Evolutionary conservation across 2,329 filamentous ascomycete species (phyloP).

Genomic region (Dactylellina haptotyla): DNA sequence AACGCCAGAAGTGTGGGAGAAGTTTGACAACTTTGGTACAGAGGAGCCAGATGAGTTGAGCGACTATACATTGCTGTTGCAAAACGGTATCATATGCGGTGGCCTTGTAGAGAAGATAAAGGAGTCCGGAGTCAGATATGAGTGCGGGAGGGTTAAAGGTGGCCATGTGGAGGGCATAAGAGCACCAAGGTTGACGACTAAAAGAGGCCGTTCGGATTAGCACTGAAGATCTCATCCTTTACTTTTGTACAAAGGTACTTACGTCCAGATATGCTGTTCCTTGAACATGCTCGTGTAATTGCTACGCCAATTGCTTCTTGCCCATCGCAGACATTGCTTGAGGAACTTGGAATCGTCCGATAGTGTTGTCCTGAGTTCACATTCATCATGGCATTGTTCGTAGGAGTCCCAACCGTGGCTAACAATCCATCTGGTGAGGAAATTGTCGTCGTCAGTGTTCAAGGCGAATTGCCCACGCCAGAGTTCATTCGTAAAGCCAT

Average conservation of each 20-base stretch:
- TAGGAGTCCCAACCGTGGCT: constrained; percentile 92
- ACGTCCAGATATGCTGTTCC: constrained; percentile 87
- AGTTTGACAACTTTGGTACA: constrained; percentile 93
- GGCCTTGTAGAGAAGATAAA: constrained; percentile 75
- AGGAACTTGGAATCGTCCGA: constrained; percentile 89
- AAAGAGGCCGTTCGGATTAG: constrained; percentile 49
- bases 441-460: constrained; percentile 98
- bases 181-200: constrained; percentile 91
- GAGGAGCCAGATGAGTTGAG: constrained; percentile 78
- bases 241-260: constrained; percentile 62
- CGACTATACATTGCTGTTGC: constrained; percentile 69
- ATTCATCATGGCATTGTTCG: constrained; percentile 91
- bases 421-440: constrained; percentile 95
- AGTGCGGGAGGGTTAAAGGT: constrained; percentile 91
- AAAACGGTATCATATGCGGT: constrained; percentile 70
- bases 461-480: constrained; percentile 84
- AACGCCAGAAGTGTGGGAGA: constrained; percentile 82
- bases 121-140: constrained; percentile 76
- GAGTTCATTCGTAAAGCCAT: constrained; percentile 89
- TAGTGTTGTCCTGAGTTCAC: constrained; percentile 90
- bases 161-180: constrained; percentile 90
- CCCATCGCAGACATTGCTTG: constrained; percentile 93
- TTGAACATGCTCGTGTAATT: constrained; percentile 89
- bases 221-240: background rate
- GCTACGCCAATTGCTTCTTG: constrained; percentile 96